These are phyloP conservation scores for Bolboschoenoplectus hybrid DNA, from an alignment of 202 grass and related monocot genomes.

Conservation along the genomic window DNA sequence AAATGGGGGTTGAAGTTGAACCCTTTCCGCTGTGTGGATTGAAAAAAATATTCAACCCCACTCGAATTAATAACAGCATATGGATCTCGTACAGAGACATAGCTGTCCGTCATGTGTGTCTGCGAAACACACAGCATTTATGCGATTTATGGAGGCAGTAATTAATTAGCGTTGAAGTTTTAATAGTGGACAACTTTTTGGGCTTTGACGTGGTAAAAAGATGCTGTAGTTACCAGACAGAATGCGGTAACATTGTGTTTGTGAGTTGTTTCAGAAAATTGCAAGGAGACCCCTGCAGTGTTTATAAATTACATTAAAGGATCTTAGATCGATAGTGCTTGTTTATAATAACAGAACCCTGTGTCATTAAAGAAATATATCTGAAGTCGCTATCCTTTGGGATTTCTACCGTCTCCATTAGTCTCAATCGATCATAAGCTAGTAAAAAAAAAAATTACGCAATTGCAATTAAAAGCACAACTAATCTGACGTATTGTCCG, in stretches of 20 bases:
- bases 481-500: neutral
- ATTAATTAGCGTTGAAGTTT: neutral
- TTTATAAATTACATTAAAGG: neutral
- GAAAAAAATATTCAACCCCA: constrained; percentile 21
- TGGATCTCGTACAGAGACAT: constrained; percentile 12
- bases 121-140: constrained; percentile 5
- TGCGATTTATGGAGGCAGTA: neutral
- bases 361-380: neutral
- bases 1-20: neutral
- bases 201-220: neutral
- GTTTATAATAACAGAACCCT: neutral
- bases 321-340: neutral
- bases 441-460: neutral
- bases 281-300: neutral
- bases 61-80: neutral
- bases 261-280: neutral
- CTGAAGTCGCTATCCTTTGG: neutral
- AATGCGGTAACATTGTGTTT: neutral
- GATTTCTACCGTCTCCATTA: neutral
- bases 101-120: constrained; percentile 32
- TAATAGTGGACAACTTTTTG: neutral
- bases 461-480: neutral
- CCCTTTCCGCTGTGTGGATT: neutral
- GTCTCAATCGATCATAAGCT: neutral
- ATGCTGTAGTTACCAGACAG: neutral